phyloP scores from a whole-genome alignment of 768 basidiomycete species.

The Leccinum uliginosum region DNA sequence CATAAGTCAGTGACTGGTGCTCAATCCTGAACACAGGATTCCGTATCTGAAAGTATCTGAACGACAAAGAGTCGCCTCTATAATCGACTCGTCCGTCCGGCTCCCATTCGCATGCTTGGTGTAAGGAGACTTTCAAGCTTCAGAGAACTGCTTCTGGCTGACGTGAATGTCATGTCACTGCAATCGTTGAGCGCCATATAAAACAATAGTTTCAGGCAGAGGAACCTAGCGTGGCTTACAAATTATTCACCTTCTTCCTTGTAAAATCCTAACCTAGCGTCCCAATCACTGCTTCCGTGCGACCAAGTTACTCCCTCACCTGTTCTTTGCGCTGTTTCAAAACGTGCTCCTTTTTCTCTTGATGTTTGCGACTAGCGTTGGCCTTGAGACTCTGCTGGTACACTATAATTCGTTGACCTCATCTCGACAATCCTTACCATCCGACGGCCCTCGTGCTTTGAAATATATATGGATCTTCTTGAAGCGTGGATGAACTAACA shows the following conservation, averaged over 20 bases:
- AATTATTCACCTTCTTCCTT: constrained; percentile 77
- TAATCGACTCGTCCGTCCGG: too few species aligned
- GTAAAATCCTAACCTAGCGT: constrained; percentile 59
- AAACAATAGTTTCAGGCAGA: constrained; percentile 12
- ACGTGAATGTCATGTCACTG: too few species aligned
- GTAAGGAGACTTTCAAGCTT: too few species aligned
- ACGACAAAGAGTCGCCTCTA: too few species aligned
- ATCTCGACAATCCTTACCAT: neutral
- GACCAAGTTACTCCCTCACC: constrained; percentile 64
- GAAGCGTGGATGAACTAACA: constrained; percentile 87
- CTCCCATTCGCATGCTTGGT: too few species aligned
- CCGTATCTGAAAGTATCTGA: too few species aligned
- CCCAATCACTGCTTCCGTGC: constrained; percentile 67
- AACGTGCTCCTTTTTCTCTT: constrained; percentile 69
- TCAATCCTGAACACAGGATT: too few species aligned
- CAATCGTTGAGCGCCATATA: constrained; percentile 44
- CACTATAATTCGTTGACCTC: neutral
- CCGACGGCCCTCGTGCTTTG: constrained; percentile 44
- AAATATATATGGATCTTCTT: constrained; percentile 84
- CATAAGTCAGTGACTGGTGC: too few species aligned
- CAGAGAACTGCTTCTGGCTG: too few species aligned
- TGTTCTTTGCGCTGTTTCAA: constrained; percentile 80
- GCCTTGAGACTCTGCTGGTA: constrained; percentile 20
- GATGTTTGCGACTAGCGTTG: constrained; percentile 36
- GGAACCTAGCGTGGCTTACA: constrained; percentile 45